phyloP scores from a whole-genome alignment of 352 stramenopile species.

The Chrysophaeum taylorii region DNA sequence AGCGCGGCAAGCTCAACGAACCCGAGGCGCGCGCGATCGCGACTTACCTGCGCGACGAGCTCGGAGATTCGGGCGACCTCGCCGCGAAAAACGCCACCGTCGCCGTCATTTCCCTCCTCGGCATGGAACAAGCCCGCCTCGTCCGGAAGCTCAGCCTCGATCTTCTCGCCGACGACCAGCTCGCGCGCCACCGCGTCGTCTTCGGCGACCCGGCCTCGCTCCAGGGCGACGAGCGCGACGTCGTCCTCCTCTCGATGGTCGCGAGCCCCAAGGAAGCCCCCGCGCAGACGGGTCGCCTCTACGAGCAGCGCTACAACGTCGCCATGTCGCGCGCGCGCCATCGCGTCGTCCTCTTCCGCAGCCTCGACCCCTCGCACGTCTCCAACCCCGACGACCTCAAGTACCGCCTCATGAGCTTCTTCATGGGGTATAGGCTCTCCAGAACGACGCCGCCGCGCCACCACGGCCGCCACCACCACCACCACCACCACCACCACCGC shows the following conservation, averaged over 20 bases:
- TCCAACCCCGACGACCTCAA: conserved; percentile 37
- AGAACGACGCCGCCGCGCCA: background rate
- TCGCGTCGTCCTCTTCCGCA: conserved; percentile 35
- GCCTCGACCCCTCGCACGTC: conserved; percentile 33
- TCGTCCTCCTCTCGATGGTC: conserved; percentile 43
- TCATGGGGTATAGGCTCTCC: conserved; percentile 6
- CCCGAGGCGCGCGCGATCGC: conserved; percentile 37
- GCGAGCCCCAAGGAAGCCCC: conserved; percentile 31
- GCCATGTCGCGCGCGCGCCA: conserved; percentile 36
- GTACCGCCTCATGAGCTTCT: conserved; percentile 35
- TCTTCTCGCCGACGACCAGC: conserved; percentile 29
- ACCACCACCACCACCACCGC: too few species aligned
- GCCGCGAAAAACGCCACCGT: conserved; percentile 5
- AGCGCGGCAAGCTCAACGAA: conserved; percentile 39
- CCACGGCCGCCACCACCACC: too few species aligned
- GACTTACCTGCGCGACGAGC: conserved; percentile 25
- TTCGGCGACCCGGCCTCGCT: conserved; percentile 37
- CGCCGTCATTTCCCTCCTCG: conserved; percentile 39
- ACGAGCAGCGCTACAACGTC: conserved; percentile 38
- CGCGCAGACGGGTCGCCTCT: conserved; percentile 37
- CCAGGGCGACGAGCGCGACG: conserved; percentile 39
- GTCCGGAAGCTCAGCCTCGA: conserved; percentile 36
- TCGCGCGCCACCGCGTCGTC: conserved; percentile 35
- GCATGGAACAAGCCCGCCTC: conserved; percentile 38
- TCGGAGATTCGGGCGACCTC: conserved; percentile 10